Conservation (phyloP, 768 basidiomycete genomes). For the Polyporus arcularius region DNA sequence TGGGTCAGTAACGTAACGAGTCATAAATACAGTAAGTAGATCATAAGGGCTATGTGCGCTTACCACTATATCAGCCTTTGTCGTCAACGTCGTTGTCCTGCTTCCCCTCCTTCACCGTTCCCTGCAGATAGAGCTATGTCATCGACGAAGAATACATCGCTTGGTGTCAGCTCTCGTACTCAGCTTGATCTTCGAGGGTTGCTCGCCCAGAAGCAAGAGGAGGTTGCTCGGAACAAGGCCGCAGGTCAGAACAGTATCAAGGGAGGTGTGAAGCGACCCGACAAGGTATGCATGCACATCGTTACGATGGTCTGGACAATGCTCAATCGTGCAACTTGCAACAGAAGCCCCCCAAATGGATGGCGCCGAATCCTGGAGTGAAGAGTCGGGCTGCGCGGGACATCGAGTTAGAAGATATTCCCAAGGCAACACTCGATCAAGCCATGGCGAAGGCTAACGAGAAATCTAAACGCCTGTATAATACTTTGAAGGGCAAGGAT, state of each 20-base stretch:
- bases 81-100: background rate
- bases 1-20: no score
- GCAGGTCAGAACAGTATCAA: constrained; percentile 56
- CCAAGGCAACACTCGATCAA: constrained; percentile 70
- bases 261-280: constrained; percentile 64
- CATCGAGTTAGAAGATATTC: constrained; percentile 67
- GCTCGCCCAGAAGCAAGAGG: constrained; percentile 53
- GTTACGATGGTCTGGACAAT: background rate
- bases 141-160: constrained; percentile 53
- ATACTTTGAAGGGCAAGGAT: constrained; percentile 67
- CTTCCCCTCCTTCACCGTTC: background rate
- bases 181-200: constrained; percentile 81
- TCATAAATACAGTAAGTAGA: no score
- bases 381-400: constrained; percentile 63
- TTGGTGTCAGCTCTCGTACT: constrained; percentile 70
- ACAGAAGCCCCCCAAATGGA: constrained; percentile 50
- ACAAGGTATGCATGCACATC: constrained; percentile 53
- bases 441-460: constrained; percentile 71
- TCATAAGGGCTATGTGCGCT: no score
- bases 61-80: no score
- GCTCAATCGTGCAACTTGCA: background rate
- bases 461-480: constrained; percentile 74
- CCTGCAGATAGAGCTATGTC: constrained; percentile 24
- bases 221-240: constrained; percentile 65
- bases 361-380: constrained; percentile 75